Evolutionary conservation across 805 yeast species (phyloP).

Genomic region (Ogataea methanolica): DNA sequence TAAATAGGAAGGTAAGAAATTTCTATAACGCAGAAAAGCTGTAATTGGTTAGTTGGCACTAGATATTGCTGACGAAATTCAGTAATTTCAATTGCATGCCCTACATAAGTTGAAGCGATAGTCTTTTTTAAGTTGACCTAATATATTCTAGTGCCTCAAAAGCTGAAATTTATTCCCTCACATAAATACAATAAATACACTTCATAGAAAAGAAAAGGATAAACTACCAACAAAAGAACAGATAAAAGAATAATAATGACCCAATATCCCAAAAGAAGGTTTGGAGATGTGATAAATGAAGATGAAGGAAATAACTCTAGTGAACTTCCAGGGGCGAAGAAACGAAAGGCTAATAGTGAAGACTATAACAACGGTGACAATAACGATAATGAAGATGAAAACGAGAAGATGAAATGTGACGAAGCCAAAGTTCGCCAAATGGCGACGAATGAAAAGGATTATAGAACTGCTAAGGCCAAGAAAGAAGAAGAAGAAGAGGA

Average conservation of each 20-base stretch:
- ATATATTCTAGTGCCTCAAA: too few relatives aligned
- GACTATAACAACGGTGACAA: slow-evolving; percentile 1
- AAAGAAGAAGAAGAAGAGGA: slow-evolving; percentile 16
- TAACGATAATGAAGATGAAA: slow-evolving; percentile 1
- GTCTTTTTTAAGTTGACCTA: too few relatives aligned
- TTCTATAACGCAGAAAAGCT: too few relatives aligned
- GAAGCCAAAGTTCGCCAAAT: slow-evolving; percentile 16
- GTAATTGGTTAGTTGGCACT: too few relatives aligned
- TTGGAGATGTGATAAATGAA: not conserved
- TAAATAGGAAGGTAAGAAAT: too few relatives aligned
- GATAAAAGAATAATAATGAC: slow-evolving; percentile 1
- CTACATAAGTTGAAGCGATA: too few relatives aligned
- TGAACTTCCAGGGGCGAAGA: not conserved
- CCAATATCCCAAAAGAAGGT: slow-evolving; percentile 6
- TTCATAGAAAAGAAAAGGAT: too few relatives aligned
- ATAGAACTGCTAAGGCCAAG: slow-evolving; percentile 8
- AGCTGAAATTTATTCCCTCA: too few relatives aligned
- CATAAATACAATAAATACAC: too few relatives aligned
- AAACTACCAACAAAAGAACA: too few relatives aligned
- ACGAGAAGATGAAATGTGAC: slow-evolving; percentile 24
- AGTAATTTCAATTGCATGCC: too few relatives aligned
- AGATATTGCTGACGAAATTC: too few relatives aligned
- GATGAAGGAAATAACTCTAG: not conserved
- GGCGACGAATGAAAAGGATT: slow-evolving; percentile 16
- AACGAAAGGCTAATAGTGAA: slow-evolving; percentile 8